Percentiles rank a stretch among this genome's conserved stretches.
phyloP scores from a whole-genome alignment of 1,284 basidiomycete species.

The Heterobasidion irregulare region DNA sequence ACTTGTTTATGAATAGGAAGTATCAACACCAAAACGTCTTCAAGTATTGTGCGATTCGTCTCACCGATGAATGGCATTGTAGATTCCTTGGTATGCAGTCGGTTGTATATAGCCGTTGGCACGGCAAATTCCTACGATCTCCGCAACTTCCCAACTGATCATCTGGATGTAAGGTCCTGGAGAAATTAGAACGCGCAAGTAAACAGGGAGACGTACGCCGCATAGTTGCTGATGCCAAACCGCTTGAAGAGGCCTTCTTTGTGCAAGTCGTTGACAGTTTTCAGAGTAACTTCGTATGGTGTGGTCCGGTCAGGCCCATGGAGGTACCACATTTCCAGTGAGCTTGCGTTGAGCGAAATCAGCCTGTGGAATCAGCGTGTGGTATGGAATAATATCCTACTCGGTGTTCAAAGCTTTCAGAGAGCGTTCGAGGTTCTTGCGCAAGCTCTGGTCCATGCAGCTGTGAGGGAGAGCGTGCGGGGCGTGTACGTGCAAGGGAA shows the following conservation, averaged over 20 bases:
- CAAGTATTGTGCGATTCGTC: neutral
- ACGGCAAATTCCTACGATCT: slow-evolving; percentile 50
- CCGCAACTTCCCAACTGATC: slow-evolving; percentile 49
- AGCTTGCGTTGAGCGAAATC: slow-evolving; percentile 5
- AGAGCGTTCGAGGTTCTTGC: slow-evolving; percentile 34
- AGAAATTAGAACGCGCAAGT: too few species aligned
- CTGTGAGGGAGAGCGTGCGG: too few species aligned
- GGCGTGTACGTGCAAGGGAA: neutral
- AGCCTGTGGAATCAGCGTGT: neutral
- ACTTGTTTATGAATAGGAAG: slow-evolving; percentile 8
- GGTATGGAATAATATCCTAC: slow-evolving; percentile 20
- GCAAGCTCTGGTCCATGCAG: slow-evolving; percentile 21
- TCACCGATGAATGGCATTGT: slow-evolving; percentile 42
- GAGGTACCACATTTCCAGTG: slow-evolving; percentile 44
- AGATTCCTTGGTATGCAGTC: slow-evolving; percentile 61
- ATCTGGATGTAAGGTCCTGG: neutral
- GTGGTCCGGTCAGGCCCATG: slow-evolving; percentile 44
- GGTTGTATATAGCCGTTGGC: slow-evolving; percentile 53
- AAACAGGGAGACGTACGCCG: slow-evolving; percentile 18
- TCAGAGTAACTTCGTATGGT: slow-evolving; percentile 38
- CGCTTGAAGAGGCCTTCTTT: slow-evolving; percentile 35
- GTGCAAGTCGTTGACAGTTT: slow-evolving; percentile 39
- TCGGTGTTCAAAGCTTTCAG: slow-evolving; percentile 38
- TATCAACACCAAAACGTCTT: neutral
- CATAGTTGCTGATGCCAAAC: slow-evolving; percentile 48